Evolutionary conservation across 768 basidiomycete genomes (phyloP).

Genomic region (Butyriboletus loyo): DNA sequence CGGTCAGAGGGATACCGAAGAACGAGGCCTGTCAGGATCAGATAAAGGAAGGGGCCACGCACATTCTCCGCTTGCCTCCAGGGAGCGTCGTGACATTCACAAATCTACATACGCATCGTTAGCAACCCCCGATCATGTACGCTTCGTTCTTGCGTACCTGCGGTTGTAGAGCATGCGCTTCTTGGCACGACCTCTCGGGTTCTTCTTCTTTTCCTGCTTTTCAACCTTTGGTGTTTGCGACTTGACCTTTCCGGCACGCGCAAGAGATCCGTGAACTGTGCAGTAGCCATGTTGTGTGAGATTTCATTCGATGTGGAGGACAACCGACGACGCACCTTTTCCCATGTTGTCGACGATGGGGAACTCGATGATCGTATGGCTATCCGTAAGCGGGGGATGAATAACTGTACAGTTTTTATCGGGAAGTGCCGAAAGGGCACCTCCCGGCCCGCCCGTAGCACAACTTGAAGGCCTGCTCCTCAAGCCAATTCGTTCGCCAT

Average conservation of each 20-base stretch:
- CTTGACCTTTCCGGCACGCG: slow-evolving; percentile 99
- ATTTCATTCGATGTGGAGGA: background rate
- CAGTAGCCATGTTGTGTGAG: background rate
- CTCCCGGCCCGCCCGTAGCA: background rate
- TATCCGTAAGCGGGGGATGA: slow-evolving; percentile 21
- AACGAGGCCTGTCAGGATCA: slow-evolving; percentile 79
- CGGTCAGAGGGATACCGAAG: slow-evolving; percentile 32
- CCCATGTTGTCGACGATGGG: slow-evolving; percentile 67
- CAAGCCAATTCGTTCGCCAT: background rate
- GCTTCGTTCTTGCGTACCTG: slow-evolving; percentile 50
- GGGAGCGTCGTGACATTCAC: slow-evolving; percentile 90
- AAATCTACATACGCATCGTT: slow-evolving; percentile 49
- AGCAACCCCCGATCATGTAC: background rate
- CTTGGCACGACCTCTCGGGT: slow-evolving; percentile 95
- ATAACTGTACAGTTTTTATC: slow-evolving; percentile 46
- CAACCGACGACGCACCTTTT: slow-evolving; percentile 49
- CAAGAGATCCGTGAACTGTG: slow-evolving; percentile 96
- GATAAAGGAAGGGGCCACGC: slow-evolving; percentile 45
- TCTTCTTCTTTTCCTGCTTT: slow-evolving; percentile 99
- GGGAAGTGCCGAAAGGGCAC: slow-evolving; percentile 18
- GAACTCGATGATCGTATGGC: slow-evolving; percentile 29
- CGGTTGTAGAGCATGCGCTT: slow-evolving; percentile 94
- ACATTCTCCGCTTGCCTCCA: slow-evolving; percentile 96
- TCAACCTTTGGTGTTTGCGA: slow-evolving; percentile 98
- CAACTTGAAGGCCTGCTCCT: too few species aligned